Evolutionary conservation across 768 basidiomycete genomes (phyloP).

Genomic region (Hypholoma fasciculare): DNA sequence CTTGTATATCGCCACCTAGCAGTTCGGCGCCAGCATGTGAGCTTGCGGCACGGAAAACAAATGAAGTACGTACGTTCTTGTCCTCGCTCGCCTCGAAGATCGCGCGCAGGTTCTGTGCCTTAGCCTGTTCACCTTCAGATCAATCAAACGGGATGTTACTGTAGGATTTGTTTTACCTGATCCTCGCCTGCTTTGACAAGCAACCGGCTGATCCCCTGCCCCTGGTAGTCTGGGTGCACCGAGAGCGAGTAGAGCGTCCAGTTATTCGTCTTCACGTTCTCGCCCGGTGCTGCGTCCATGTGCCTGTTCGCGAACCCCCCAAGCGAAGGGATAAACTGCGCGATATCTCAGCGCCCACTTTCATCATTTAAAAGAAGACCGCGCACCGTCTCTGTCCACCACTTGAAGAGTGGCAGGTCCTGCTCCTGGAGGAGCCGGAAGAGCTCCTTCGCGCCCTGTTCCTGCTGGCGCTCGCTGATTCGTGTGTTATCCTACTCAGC

Average conservation of each 20-base stretch:
- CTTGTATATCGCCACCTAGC: not conserved
- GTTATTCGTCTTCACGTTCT: slow-evolving; percentile 4
- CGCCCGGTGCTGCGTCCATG: not conserved
- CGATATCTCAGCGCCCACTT: no score
- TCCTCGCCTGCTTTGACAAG: not conserved
- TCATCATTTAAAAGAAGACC: not conserved
- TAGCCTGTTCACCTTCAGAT: not conserved
- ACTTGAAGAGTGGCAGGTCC: not conserved
- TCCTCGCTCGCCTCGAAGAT: not conserved
- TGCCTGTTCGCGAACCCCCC: not conserved
- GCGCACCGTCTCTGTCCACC: not conserved
- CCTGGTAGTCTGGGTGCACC: slow-evolving; percentile 1
- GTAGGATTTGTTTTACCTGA: not conserved
- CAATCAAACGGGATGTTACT: not conserved
- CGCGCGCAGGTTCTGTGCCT: not conserved
- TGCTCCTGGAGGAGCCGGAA: not conserved
- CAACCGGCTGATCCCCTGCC: not conserved
- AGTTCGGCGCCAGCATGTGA: not conserved
- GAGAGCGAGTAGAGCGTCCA: not conserved
- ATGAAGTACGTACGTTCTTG: not conserved
- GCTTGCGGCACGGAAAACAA: not conserved
- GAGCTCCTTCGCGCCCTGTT: slow-evolving; percentile 2
- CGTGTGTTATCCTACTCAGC: not conserved
- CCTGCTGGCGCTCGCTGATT: not conserved
- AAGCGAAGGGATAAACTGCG: not conserved